Conservation (phyloP, 108 stramenopile genomes). For the Ochromonas danica region DNA sequence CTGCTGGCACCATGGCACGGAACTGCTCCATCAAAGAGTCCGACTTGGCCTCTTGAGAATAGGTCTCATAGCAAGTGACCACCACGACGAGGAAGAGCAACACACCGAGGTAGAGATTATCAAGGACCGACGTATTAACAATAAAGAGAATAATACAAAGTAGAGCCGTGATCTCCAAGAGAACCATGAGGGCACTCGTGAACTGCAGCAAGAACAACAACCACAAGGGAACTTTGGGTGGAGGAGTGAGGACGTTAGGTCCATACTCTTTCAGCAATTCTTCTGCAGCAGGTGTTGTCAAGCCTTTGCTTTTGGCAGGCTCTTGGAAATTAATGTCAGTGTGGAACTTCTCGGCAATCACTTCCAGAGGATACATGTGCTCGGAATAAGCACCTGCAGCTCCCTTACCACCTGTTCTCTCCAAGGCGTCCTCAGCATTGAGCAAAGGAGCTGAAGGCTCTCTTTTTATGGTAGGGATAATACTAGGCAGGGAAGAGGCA, state of each 20-base stretch:
- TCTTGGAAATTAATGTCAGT: not conserved
- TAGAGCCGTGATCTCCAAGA: conserved; percentile 60
- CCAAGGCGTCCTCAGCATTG: not conserved
- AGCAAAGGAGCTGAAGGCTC: not conserved
- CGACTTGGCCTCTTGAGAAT: conserved; percentile 58
- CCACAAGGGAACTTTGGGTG: conserved; percentile 39
- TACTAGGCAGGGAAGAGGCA: not conserved
- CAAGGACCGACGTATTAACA: conserved; percentile 40
- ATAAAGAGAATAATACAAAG: conserved; percentile 60
- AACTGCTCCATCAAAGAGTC: conserved; percentile 59
- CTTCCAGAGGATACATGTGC: not conserved
- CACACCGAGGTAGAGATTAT: conserved; percentile 58
- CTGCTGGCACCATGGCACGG: conserved; percentile 35
- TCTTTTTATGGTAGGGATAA: not conserved
- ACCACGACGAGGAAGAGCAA: conserved; percentile 62
- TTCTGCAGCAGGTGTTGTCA: conserved; percentile 1
- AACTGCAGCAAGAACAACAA: conserved; percentile 63
- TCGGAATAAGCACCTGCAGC: not conserved
- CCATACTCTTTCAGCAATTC: conserved; percentile 34
- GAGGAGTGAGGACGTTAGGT: conserved; percentile 38
- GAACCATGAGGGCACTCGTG: conserved; percentile 57
- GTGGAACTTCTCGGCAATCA: not conserved
- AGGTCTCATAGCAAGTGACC: conserved; percentile 63
- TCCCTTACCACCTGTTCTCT: not conserved
- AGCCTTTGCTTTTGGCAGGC: conserved; percentile 7